A percentile compares a stretch with the other conserved stretches of the same genome.
Evolutionary conservation across 2,329 filamentous ascomycete species (phyloP).

Genomic region (Cadophora malorum): DNA sequence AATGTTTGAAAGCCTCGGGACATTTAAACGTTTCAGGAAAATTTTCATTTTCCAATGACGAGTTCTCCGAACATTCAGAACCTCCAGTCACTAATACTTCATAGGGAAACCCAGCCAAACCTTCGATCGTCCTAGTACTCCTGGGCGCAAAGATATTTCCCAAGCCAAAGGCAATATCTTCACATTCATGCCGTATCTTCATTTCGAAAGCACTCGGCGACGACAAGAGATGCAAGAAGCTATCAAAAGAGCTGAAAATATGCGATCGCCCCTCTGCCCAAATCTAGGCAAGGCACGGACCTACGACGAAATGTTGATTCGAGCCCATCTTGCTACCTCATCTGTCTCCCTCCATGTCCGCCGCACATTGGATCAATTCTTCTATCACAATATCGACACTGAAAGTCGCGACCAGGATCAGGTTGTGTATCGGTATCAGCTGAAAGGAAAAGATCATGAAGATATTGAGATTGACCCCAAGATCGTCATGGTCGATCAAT

Average conservation of each 20-base stretch:
- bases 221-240: slow-evolving; percentile 40
- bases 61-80: not conserved
- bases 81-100: not conserved
- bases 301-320: slow-evolving; percentile 42
- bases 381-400: slow-evolving; percentile 52
- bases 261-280: slow-evolving; percentile 26
- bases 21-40: not conserved
- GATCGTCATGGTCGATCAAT: slow-evolving; percentile 53
- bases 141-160: slow-evolving; percentile 28
- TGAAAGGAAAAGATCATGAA: slow-evolving; percentile 25
- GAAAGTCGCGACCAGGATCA: slow-evolving; percentile 47
- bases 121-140: slow-evolving; percentile 24
- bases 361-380: slow-evolving; percentile 55
- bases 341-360: slow-evolving; percentile 51
- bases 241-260: slow-evolving; percentile 37
- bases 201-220: slow-evolving; percentile 39
- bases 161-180: slow-evolving; percentile 36
- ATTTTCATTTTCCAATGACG: not conserved
- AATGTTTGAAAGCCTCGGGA: not conserved
- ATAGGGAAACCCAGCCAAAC: slow-evolving; percentile 25
- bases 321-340: slow-evolving; percentile 36
- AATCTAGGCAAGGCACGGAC: slow-evolving; percentile 33
- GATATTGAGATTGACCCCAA: slow-evolving; percentile 34
- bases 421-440: slow-evolving; percentile 41
- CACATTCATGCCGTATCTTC: slow-evolving; percentile 41